Evolutionary conservation across 2,329 filamentous ascomycete genomes (phyloP).

Genomic region (Apiospora sp.): DNA sequence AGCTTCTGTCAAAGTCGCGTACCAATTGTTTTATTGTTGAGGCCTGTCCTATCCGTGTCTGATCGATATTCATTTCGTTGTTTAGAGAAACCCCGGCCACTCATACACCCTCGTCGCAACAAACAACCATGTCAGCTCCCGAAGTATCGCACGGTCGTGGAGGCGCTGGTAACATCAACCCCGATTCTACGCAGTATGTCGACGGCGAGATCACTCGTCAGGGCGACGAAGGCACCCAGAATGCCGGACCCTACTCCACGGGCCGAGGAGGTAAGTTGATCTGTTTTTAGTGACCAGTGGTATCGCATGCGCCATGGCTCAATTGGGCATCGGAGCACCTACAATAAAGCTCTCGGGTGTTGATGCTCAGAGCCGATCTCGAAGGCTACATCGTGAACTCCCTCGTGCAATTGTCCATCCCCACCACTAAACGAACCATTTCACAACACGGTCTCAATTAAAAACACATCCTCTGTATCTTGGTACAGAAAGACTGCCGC

Average conservation of each 20-base stretch:
- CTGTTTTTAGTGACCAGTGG: too few species aligned
- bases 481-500: background rate
- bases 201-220: slow-evolving; percentile 69
- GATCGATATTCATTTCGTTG: background rate
- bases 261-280: slow-evolving; percentile 62
- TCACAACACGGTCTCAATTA: background rate
- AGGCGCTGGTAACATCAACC: slow-evolving; percentile 67
- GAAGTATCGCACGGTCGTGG: slow-evolving; percentile 55
- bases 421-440: background rate
- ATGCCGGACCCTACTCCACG: slow-evolving; percentile 65
- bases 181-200: slow-evolving; percentile 65
- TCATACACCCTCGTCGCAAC: background rate
- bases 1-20: background rate
- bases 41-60: background rate
- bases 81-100: background rate
- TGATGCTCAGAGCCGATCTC: background rate
- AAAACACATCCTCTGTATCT: background rate
- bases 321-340: background rate
- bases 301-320: background rate
- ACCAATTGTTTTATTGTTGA: slow-evolving; percentile 5
- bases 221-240: slow-evolving; percentile 62
- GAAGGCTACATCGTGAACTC: too few species aligned
- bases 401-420: background rate
- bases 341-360: background rate
- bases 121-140: background rate